Evolutionary conservation across 257 asterid genomes (phyloP).

Genomic region (Solanum tacnaense): DNA sequence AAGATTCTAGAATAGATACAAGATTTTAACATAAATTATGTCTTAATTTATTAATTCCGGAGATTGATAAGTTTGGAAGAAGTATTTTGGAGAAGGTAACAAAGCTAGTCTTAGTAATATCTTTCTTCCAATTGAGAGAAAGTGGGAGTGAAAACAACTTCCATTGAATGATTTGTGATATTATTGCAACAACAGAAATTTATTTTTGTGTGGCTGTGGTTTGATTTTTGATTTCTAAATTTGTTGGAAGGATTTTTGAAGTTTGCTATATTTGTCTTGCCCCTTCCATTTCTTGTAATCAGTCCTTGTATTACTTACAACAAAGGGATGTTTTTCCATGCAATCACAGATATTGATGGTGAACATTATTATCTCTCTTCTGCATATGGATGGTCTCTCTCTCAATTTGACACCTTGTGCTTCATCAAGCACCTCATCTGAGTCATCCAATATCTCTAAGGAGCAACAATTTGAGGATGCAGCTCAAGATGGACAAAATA

Average conservation of each 20-base stretch:
- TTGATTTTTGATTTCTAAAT: neutral
- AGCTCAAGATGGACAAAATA: slow-evolving; percentile 51
- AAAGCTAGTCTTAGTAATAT: neutral
- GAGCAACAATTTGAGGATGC: slow-evolving; percentile 36
- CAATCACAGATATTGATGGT: slow-evolving; percentile 65
- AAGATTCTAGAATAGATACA: neutral
- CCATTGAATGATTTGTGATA: neutral
- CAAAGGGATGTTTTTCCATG: neutral
- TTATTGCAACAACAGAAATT: neutral
- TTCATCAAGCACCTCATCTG: slow-evolving; percentile 35
- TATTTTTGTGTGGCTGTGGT: neutral
- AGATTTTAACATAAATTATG: neutral
- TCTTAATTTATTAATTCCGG: neutral
- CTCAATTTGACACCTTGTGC: slow-evolving; percentile 40
- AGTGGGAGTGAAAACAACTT: neutral
- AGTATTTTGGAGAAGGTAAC: neutral
- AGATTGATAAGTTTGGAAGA: neutral
- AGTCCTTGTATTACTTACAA: neutral
- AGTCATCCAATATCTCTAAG: slow-evolving; percentile 23
- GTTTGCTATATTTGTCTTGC: slow-evolving; percentile 1
- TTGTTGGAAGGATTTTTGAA: neutral
- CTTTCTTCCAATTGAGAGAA: neutral
- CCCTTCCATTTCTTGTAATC: slow-evolving; percentile 12
- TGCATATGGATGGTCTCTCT: slow-evolving; percentile 77
- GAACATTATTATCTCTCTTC: slow-evolving; percentile 72